Conservation (phyloP, 2,329 filamentous ascomycete genomes). For the Xylaria sp. region DNA sequence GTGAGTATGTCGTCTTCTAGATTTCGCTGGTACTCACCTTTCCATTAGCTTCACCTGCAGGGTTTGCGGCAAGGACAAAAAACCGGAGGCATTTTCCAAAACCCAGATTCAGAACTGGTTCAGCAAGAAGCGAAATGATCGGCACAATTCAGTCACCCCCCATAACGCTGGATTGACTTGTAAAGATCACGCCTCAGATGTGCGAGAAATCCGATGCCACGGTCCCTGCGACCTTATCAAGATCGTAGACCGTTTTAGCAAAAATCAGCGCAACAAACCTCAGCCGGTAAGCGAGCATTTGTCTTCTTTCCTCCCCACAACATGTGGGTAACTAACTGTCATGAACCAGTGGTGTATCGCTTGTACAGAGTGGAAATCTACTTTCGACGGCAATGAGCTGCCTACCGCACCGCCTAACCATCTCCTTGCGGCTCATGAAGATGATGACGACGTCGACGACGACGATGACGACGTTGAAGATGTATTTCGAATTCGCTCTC, state of each 20-base stretch:
- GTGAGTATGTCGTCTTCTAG: conserved; percentile 21
- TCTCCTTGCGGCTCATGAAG: conserved; percentile 20
- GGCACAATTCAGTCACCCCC: conserved; percentile 21
- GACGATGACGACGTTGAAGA: background rate
- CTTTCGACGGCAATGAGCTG: conserved; percentile 42
- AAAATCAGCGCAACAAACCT: conserved; percentile 47
- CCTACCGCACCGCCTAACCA: conserved; percentile 43
- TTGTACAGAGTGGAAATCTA: conserved; percentile 51
- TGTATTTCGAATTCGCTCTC: background rate
- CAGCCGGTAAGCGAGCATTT: conserved; percentile 45
- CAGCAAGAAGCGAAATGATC: conserved; percentile 29
- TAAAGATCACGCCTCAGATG: conserved; percentile 17
- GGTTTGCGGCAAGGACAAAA: conserved; percentile 29
- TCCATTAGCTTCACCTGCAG: conserved; percentile 34
- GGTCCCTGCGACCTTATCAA: conserved; percentile 51
- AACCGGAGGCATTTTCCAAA: conserved; percentile 27
- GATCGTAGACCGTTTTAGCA: conserved; percentile 50
- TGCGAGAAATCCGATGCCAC: conserved; percentile 43
- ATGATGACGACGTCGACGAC: background rate
- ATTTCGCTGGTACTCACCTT: conserved; percentile 18
- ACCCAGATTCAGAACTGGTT: conserved; percentile 36
- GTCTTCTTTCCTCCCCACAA: background rate
- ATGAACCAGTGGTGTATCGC: conserved; percentile 50
- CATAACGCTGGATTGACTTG: conserved; percentile 34
- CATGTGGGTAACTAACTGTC: conserved; percentile 23